phyloP scores from a whole-genome alignment of 1,284 basidiomycete species.

The Heterobasidion occidentale region DNA sequence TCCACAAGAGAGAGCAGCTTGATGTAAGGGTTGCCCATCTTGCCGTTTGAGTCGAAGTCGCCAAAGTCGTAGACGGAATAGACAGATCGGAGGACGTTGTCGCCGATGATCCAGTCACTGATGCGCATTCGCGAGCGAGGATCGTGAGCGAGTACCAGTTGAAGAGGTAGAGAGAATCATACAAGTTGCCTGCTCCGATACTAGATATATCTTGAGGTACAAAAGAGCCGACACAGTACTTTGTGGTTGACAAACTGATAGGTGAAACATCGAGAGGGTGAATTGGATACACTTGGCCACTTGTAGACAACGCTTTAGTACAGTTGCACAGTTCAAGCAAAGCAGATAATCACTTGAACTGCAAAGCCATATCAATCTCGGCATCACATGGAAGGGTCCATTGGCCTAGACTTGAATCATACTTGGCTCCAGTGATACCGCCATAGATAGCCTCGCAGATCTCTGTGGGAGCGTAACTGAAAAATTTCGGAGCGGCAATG shows the following conservation, averaged over 20 bases:
- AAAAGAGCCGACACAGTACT: constrained; percentile 63
- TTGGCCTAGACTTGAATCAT: constrained; percentile 38
- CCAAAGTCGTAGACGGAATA: constrained; percentile 87
- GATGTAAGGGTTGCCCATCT: constrained; percentile 69
- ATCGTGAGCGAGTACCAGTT: not conserved
- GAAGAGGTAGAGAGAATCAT: constrained; percentile 18
- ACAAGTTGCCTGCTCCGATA: constrained; percentile 54
- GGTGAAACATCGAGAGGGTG: constrained; percentile 70
- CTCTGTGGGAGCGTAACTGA: constrained; percentile 55
- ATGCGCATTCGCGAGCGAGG: too few species aligned
- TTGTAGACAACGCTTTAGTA: constrained; percentile 18
- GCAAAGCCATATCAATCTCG: constrained; percentile 70
- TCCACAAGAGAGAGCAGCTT: constrained; percentile 62
- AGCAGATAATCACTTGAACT: constrained; percentile 45
- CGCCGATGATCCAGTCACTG: constrained; percentile 77
- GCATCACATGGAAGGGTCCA: constrained; percentile 65
- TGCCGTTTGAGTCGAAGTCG: constrained; percentile 54
- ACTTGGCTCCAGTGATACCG: constrained; percentile 48
- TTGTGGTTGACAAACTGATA: constrained; percentile 31
- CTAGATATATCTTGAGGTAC: constrained; percentile 48
- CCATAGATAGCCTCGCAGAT: constrained; percentile 63
- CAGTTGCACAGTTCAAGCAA: not conserved
- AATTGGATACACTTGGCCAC: constrained; percentile 60
- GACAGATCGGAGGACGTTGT: constrained; percentile 74
- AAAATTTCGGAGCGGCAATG: not conserved